Evolutionary conservation across 192 early-diverging fungal species (phyloP), one percentile per base, ranked within the genome.

Genomic region (Phycomyces blakesleeanus): DNA sequence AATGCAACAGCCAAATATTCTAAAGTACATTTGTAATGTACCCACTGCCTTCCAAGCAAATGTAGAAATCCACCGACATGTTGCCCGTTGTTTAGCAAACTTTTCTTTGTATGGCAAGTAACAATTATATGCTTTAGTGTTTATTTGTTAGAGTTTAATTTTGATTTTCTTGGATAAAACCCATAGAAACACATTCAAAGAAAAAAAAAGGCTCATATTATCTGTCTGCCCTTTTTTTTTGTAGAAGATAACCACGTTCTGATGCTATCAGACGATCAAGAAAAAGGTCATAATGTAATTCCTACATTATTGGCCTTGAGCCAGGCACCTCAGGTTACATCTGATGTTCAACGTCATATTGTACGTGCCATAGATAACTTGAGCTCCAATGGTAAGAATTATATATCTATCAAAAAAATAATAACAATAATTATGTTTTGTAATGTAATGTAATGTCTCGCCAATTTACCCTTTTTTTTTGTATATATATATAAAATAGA

Each of bases 341-440:
- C 67, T n/a, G 83, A 82, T 50, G 72, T 81, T n/a, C 78, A 76
- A 47, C 67, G 78, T 20, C 83, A 84, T 52, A 73, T 82, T 29
- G 67, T 82, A 57, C 73, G 83, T 2, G 83, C 83, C 0, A 69
- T 84, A 14, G 83, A 84, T 65, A 84, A 84, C 49, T 66, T 84
- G 16, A 73, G 58, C 29, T 53, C 65, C 9, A 55, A 66, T 25
- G 51, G 71, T 73, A 66, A 55, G 34, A 53, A 51, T 29, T n/a
- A n/a, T n/a, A n/a, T n/a, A n/a, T n/a, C n/a, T n/a, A n/a, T n/a
- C n/a, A n/a, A n/a, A n/a, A n/a, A n/a, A n/a, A n/a, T n/a, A n/a
- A n/a, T n/a, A n/a, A n/a, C 12, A 6, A 29, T 18, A 49, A 66
- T 2, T 2, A 53, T 27, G 12, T 42, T 39, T 29, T 61, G 10